These are phyloP conservation scores for Neolecta irregularis DNA, from an alignment of 1,139 yeast species.

Conservation along the genomic window DNA sequence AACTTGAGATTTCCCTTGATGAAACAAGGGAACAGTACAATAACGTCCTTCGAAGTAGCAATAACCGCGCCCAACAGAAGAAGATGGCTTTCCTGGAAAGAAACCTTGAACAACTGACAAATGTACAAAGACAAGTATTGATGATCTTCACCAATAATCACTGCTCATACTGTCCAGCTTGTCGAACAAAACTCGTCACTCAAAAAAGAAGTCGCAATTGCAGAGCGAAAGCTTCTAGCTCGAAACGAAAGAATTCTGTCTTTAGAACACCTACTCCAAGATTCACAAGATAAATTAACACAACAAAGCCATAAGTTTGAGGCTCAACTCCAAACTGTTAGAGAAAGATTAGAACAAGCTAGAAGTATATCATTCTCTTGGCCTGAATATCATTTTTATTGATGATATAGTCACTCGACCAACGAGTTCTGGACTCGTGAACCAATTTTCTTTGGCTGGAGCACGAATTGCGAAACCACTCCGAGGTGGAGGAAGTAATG, in stretches of 20 bases:
- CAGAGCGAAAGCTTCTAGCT: constrained; percentile 44
- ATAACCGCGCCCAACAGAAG: constrained; percentile 25
- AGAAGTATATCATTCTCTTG: too few species aligned
- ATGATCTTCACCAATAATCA: background rate
- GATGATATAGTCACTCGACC: too few species aligned
- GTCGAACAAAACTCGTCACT: constrained; percentile 34
- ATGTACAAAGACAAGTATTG: constrained; percentile 25
- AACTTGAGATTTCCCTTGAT: constrained; percentile 31
- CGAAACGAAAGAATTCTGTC: constrained; percentile 45
- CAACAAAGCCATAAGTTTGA: constrained; percentile 43
- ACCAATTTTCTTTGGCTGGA: too few species aligned
- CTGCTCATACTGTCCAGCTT: constrained; percentile 16
- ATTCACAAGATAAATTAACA: constrained; percentile 36
- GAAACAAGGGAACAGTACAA: constrained; percentile 26
- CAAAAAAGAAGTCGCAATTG: constrained; percentile 34
- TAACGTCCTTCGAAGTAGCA: constrained; percentile 21
- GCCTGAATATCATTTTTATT: too few species aligned
- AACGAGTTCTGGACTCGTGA: too few species aligned
- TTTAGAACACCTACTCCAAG: constrained; percentile 37
- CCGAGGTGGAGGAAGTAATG: constrained; percentile 35
- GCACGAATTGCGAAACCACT: constrained; percentile 47
- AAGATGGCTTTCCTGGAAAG: constrained; percentile 30
- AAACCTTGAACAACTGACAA: constrained; percentile 32
- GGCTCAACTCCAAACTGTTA: constrained; percentile 32
- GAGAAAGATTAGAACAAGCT: constrained; percentile 27